phyloP scores from a whole-genome alignment of 192 early-diverging fungal species.

The Geranomyces variabilis region DNA sequence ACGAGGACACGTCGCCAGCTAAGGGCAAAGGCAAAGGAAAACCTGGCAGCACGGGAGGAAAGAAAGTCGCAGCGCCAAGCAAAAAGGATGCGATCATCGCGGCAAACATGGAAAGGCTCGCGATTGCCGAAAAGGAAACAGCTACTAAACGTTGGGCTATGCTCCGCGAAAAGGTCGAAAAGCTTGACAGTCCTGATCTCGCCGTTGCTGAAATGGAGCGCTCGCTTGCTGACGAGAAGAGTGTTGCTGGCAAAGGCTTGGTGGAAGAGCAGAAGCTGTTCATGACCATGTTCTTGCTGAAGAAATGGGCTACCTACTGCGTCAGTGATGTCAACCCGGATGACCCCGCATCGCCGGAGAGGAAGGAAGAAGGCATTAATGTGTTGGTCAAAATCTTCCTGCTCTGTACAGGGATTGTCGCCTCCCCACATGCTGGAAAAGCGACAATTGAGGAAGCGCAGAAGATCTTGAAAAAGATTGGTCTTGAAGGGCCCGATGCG shows the following conservation, averaged over 20 bases:
- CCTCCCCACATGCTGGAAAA: background rate
- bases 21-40: slow-evolving; percentile 17
- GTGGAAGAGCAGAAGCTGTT: slow-evolving; percentile 17
- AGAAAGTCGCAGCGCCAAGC: background rate
- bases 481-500: background rate
- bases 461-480: slow-evolving; percentile 11
- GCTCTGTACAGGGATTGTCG: slow-evolving; percentile 8
- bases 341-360: slow-evolving; percentile 4
- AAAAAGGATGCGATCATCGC: slow-evolving; percentile 28
- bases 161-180: slow-evolving; percentile 19
- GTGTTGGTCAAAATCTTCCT: slow-evolving; percentile 25
- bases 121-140: slow-evolving; percentile 11
- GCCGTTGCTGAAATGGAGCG: background rate
- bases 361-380: slow-evolving; percentile 22
- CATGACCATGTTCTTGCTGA: slow-evolving; percentile 19
- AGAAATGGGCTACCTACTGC: slow-evolving; percentile 28
- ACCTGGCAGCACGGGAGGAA: background rate
- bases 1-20: background rate
- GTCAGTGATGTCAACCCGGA: slow-evolving; percentile 7
- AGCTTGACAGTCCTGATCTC: background rate
- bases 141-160: slow-evolving; percentile 18
- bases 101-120: slow-evolving; percentile 11
- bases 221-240: background rate
- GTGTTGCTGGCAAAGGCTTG: background rate
- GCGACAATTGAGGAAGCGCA: slow-evolving; percentile 11